Evolutionary conservation across 257 asterid genomes (phyloP).

Genomic region (Henckelia pumila): DNA sequence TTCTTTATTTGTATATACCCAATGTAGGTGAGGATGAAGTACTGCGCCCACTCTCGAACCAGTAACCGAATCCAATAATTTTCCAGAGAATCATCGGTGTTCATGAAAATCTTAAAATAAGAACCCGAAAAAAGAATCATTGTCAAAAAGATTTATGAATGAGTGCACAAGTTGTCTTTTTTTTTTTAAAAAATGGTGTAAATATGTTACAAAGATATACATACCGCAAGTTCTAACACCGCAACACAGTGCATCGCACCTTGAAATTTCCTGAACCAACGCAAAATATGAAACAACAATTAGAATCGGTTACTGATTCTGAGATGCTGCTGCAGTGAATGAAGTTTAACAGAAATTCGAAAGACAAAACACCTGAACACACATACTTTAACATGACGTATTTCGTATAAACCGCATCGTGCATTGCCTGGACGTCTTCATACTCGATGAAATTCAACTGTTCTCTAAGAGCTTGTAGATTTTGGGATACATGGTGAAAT

Average conservation of each 20-base stretch:
- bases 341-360: background rate
- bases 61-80: constrained; percentile 73
- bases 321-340: background rate
- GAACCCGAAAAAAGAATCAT: constrained; percentile 9
- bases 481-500: constrained; percentile 62
- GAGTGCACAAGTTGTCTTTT: background rate
- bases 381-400: constrained; percentile 81
- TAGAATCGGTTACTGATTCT: background rate
- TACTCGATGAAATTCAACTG: constrained; percentile 66
- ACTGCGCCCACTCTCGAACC: constrained; percentile 84
- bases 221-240: constrained; percentile 77
- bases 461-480: constrained; percentile 53
- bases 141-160: background rate
- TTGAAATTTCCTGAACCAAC: constrained; percentile 68
- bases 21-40: constrained; percentile 59
- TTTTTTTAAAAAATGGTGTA: background rate
- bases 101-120: constrained; percentile 57
- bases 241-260: constrained; percentile 81
- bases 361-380: background rate
- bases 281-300: background rate
- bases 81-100: constrained; percentile 52
- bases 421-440: constrained; percentile 70
- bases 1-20: constrained; percentile 47
- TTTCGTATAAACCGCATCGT: constrained; percentile 65
- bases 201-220: constrained; percentile 13